Base-by-base conservation (phyloP, 495 filamentous ascomycete species). In the Penicillium argentinense region DNA sequence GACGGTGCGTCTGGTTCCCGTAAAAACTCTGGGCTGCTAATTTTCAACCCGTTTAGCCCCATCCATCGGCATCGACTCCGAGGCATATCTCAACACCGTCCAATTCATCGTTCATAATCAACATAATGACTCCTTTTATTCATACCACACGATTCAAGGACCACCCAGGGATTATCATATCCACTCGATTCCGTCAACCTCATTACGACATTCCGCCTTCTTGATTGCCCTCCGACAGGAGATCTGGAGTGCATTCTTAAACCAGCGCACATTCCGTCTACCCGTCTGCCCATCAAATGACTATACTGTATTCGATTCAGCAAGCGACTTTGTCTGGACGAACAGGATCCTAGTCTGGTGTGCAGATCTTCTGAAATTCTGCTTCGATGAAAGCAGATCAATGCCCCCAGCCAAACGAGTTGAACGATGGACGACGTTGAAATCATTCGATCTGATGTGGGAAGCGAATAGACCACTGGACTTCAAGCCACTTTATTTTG, bases 201-300 rank as follows among this genome's bases (percentile, higher is more conserved):
- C 62, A 12, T 47, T 71, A 6, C 54, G 61, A 4, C 56, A 59
- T 16, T 65, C 65, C 2, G 60, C 65, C 5, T 66, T 54, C 42
- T 40, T 63, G 7, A 58, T 63, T 11, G 67, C 54, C 8, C 51
- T 62, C 5, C 56, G 66, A 5, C 66, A 71, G 47, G 66, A 66
- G 29, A 61, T 67, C 9, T 64, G 59, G 51, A 64, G 66, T 26
- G 52, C 55, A 4, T 66, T 68, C 19, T 52, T 63, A 3, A 58
- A 60, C n/a, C 63, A 66, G 52, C 55, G 57, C 2, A 49, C 61
- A 9, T 50, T 67, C n/a, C 45, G 47, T 2, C 39, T 59, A 0
- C 51, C 57, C 1, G 37, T 64, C 2, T 38, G 47, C 4, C 37
- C 49, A 4, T 42, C 21, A 22, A 40, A 59, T 19, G 42, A 39